Percentiles rank a stretch among this genome's conserved stretches.
Evolutionary conservation across 176 grass and related monocot species (phyloP).

Genomic region (Panicum miliaceum): DNA sequence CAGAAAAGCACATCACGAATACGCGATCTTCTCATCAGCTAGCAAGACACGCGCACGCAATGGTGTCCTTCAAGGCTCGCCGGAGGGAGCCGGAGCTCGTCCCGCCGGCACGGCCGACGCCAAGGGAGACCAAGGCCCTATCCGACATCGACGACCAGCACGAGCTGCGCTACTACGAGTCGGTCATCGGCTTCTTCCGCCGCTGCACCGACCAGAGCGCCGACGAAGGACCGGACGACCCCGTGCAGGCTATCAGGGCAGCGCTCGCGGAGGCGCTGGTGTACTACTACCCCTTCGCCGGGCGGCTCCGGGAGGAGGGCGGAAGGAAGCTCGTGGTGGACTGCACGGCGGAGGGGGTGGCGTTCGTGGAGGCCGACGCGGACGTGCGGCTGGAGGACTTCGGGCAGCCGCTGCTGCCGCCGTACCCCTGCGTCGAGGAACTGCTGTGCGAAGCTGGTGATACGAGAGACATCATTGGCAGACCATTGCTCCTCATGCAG

Average conservation of each 20-base stretch:
- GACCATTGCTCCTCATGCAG: not conserved
- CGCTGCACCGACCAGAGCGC: not conserved
- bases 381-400: not conserved
- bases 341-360: conserved; percentile 45
- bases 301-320: conserved; percentile 9
- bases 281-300: conserved; percentile 42
- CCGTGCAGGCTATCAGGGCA: not conserved
- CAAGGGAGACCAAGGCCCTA: not conserved
- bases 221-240: not conserved
- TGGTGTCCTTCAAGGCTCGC: not conserved
- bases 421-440: conserved; percentile 17
- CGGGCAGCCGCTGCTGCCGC: conserved; percentile 22
- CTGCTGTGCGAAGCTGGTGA: conserved; percentile 13
- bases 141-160: conserved; percentile 9
- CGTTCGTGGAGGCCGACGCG: conserved; percentile 33
- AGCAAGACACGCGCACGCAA: not conserved
- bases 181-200: not conserved
- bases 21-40: not conserved
- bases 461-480: not conserved
- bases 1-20: not conserved
- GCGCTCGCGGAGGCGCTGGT: conserved; percentile 15
- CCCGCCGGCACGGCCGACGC: not conserved
- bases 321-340: conserved; percentile 23
- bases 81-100: not conserved
- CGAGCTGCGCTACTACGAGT: not conserved